phyloP scores from a whole-genome alignment of 2,329 filamentous ascomycete species.

The Aspergillus carbonarius region DNA sequence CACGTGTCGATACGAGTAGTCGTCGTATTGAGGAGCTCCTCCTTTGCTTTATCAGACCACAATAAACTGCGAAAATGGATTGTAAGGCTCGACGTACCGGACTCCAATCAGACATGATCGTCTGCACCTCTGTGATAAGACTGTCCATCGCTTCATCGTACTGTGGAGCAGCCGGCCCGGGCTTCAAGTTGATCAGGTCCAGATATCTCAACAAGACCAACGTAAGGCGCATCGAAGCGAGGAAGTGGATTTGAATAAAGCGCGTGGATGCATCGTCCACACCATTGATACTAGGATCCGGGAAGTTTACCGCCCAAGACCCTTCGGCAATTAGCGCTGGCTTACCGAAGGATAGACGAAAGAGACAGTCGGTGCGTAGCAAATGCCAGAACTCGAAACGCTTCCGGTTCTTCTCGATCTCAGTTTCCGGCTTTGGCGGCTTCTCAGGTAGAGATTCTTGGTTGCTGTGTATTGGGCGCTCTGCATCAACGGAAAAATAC shows the following conservation, averaged over 20 bases:
- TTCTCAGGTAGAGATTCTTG: not conserved
- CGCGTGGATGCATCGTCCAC: slow-evolving; percentile 15
- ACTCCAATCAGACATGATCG: slow-evolving; percentile 16
- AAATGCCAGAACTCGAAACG: slow-evolving; percentile 25
- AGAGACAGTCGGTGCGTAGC: slow-evolving; percentile 18
- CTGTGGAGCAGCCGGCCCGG: not conserved
- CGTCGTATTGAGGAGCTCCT: slow-evolving; percentile 12
- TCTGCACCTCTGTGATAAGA: slow-evolving; percentile 14
- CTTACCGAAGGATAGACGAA: slow-evolving; percentile 19
- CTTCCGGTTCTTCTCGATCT: slow-evolving; percentile 16
- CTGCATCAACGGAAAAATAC: slow-evolving; percentile 18
- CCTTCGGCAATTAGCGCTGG: slow-evolving; percentile 14
- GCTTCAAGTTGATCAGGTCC: slow-evolving; percentile 4
- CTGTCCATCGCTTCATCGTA: slow-evolving; percentile 12
- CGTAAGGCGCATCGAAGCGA: slow-evolving; percentile 18
- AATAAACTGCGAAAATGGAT: too few relatives aligned
- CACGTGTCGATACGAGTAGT: slow-evolving; percentile 17
- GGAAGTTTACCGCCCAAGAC: slow-evolving; percentile 21
- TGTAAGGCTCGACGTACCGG: not conserved
- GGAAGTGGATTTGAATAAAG: slow-evolving; percentile 20
- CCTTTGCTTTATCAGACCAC: slow-evolving; percentile 4
- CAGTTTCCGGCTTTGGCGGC: not conserved
- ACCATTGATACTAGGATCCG: slow-evolving; percentile 18
- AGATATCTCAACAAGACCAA: slow-evolving; percentile 15
- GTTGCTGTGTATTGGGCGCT: not conserved